A percentile compares a stretch with the other conserved stretches of the same genome.
Conservation (phyloP, 2,329 filamentous ascomycete genomes). For the Colletotrichum shisoi region DNA sequence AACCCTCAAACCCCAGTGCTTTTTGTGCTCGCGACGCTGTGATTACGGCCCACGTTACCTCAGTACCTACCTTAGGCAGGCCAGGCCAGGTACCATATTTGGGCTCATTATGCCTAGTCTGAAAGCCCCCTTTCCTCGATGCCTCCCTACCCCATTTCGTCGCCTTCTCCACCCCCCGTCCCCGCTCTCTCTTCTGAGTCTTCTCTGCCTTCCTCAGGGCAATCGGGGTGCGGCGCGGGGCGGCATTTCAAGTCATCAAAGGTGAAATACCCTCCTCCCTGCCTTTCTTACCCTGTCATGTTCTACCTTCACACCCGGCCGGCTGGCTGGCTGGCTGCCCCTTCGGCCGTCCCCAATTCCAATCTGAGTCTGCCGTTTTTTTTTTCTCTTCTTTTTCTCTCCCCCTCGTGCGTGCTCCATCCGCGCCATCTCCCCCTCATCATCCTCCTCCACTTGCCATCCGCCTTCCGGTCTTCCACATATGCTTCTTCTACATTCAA, state of each 20-base stretch:
- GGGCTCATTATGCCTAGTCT: slow-evolving; percentile 8
- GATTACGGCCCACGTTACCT: slow-evolving; percentile 9
- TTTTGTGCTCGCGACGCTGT: not conserved
- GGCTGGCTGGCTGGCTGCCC: not conserved
- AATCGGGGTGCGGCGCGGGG: slow-evolving; percentile 12
- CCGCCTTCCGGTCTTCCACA: slow-evolving; percentile 17
- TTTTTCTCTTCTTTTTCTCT: not conserved
- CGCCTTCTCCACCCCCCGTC: not conserved
- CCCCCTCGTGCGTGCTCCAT: slow-evolving; percentile 28
- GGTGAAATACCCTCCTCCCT: slow-evolving; percentile 3
- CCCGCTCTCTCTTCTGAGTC: slow-evolving; percentile 18
- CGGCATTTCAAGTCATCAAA: slow-evolving; percentile 16
- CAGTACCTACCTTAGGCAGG: no score
- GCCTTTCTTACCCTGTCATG: slow-evolving; percentile 10
- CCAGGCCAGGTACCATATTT: slow-evolving; percentile 3
- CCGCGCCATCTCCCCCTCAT: slow-evolving; percentile 11
- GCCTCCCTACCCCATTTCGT: slow-evolving; percentile 23
- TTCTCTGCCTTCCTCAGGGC: slow-evolving; percentile 22
- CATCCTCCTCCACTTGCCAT: slow-evolving; percentile 16
- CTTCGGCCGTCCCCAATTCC: slow-evolving; percentile 14
- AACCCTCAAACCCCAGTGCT: no score
- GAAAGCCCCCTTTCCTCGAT: slow-evolving; percentile 20
- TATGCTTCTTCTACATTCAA: slow-evolving; percentile 5
- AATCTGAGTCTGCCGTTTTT: slow-evolving; percentile 31
- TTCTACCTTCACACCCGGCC: no score